Conservation (phyloP, 2,329 filamentous ascomycete species). For the Clonostachys byssicola region DNA sequence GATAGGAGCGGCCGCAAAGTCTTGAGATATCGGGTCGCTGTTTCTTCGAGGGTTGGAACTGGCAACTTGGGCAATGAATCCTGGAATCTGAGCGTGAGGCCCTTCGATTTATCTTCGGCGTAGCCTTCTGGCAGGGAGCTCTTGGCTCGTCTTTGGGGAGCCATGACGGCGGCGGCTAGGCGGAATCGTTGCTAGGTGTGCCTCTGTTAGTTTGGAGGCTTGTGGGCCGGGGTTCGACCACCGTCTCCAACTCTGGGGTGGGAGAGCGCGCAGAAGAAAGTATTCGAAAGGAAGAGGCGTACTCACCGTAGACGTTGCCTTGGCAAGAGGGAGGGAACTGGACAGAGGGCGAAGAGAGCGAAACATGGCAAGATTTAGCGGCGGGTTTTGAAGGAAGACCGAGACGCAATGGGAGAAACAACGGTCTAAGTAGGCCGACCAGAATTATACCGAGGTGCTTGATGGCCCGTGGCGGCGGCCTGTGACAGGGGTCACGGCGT, state of each 20-base stretch:
- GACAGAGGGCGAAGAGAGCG: neutral
- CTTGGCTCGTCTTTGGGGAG: constrained; percentile 2
- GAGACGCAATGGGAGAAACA: too few relatives aligned
- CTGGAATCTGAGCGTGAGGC: constrained; percentile 78
- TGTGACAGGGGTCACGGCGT: too few relatives aligned
- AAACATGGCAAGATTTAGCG: too few relatives aligned
- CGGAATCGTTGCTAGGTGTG: too few relatives aligned
- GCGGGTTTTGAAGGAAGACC: too few relatives aligned
- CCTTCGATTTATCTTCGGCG: constrained; percentile 74
- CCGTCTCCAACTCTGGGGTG: too few relatives aligned
- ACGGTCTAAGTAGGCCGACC: too few relatives aligned
- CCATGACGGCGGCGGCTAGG: neutral
- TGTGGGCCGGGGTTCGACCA: too few relatives aligned
- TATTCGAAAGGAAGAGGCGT: neutral
- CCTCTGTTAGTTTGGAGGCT: too few relatives aligned
- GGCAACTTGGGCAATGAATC: constrained; percentile 79
- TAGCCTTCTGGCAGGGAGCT: constrained; percentile 46
- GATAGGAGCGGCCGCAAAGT: constrained; percentile 72
- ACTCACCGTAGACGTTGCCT: neutral
- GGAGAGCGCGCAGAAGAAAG: too few relatives aligned
- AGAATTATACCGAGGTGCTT: too few relatives aligned
- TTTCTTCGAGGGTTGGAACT: constrained; percentile 80
- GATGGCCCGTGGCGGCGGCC: too few relatives aligned
- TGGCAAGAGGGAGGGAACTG: neutral
- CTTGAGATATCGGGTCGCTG: constrained; percentile 75